Base-by-base conservation (phyloP, 805 yeast species). In the Lachancea fermentati region DNA sequence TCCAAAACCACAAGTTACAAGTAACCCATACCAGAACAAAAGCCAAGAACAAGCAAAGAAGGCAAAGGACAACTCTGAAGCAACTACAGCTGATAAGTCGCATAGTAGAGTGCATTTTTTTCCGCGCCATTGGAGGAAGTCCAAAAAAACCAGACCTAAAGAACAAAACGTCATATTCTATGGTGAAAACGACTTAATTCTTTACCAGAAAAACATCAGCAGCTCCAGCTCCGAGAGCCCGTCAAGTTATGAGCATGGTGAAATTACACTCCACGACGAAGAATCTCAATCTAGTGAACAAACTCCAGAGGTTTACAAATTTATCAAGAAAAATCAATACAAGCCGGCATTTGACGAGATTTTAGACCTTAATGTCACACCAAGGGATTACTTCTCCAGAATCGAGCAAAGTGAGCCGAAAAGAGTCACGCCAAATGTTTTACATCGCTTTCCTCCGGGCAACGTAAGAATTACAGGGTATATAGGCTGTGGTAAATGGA, bases 401-500 rank as follows among this genome's bases (percentile, higher is more conserved):
- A 22, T 22, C 26, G 11, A 11, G 11, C 7, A 22, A 7, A 22
- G 11, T 22, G 26, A 11, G 26, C 9, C 26, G 7, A 7, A 11
- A 7, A 22, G 26, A 7, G 9, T 7, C 26, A 22, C 26, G 9
- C 7, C 26, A 7, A 11, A 22, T 7, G 9, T 22, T 22, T 11
- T 22, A 7, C 26, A 22, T 22, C 8, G 18, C 39, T 19, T 51
- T 36, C 36, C 47, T 4, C 18, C 44, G 9, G 28, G 19, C 4
- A 52, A 52, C 30, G 33, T 45, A 3, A 41, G 18, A 18, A 19
- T 50, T 2, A 50, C 56, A 1, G 51, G 54, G 12, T 52, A 52
- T 37, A 14, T 50, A 13, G 56, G 56, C 17, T 43, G 40, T 9
- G 54, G 56, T 18, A 41, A 36, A 22, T 52, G 56, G 56, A 19